Evolutionary conservation across 1,284 basidiomycete species (phyloP), one percentile per base, ranked within the genome.

Genomic region (Leccinum insigne): DNA sequence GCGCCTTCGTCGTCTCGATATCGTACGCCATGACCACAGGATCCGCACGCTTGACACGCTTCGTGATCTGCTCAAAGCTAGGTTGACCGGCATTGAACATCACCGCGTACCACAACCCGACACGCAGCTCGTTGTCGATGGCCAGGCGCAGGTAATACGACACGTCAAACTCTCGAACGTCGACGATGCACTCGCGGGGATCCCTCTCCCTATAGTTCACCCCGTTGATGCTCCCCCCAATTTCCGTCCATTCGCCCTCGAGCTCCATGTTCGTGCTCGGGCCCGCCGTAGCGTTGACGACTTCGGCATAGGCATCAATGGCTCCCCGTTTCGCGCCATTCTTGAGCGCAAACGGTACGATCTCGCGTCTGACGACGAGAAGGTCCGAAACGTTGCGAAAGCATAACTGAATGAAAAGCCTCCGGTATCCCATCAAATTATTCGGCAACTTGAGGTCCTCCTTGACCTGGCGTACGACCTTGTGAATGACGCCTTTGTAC

Each of bases 1-100:
- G 98, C 59, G 95, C 93, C 80, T 99, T 99, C 1, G 96, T 96
- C 32, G 95, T 98, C 80, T 99, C 98, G 74, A 99, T 99, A 88
- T 99, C 98, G 79, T 88, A 99, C 0, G 98, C 98, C 93, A 99
- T 94, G 65, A 99, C 96, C 60, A 99, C 96, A 0, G 98, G 98
- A 75, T 99, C 98, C 40, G 98, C 96, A 87, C 98, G 96, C 78
- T 98, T 97, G 69, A 99, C 96, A 68, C 95, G 89, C 70, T 96
- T 93, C 11, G 83, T 80, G 65, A 99, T 86, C 56, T 81, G 87
- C 58, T 80, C 81, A 77, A 99, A 89, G n/a, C 81, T 81, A 14
- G 96, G 94, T 64, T 91, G 86, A 5, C 96, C 96, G 21, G 91
- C 90, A 2, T 86, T 84, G 71, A 97, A 96, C 11, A 88, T 88